Evolutionary conservation across 1,284 basidiomycete genomes (phyloP).

Genomic region (Trichosporon sp.): DNA sequence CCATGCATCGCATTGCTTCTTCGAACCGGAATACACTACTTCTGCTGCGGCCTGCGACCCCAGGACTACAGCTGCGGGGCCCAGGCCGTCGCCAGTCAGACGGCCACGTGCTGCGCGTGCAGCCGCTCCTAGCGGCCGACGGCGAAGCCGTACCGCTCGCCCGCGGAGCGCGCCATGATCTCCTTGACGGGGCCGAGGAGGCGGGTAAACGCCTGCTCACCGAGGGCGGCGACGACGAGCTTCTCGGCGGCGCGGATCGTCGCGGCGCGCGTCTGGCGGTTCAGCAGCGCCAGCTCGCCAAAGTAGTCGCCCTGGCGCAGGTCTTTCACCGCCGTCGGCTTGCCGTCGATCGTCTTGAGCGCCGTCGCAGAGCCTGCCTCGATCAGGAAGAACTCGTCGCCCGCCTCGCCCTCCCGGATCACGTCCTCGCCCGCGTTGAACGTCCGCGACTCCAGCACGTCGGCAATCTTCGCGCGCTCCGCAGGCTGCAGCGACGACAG

Average conservation of each 20-base stretch:
- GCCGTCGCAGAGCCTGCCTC: constrained; percentile 88
- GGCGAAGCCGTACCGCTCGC: constrained; percentile 45
- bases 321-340: constrained; percentile 67
- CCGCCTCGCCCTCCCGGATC: constrained; percentile 86
- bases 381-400: constrained; percentile 95
- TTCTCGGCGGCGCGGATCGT: constrained; percentile 79
- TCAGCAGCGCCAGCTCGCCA: constrained; percentile 82
- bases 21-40: neutral
- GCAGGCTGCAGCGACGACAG: constrained; percentile 77
- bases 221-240: constrained; percentile 87
- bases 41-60: neutral
- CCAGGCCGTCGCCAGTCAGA: neutral
- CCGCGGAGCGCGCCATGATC: constrained; percentile 50
- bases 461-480: constrained; percentile 93
- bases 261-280: constrained; percentile 81
- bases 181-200: constrained; percentile 71
- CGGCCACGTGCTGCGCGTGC: neutral
- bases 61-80: neutral
- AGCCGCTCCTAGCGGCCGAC: neutral
- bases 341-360: constrained; percentile 66
- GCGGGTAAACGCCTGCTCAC: constrained; percentile 89
- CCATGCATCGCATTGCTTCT: neutral
- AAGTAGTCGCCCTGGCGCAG: constrained; percentile 94
- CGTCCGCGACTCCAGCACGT: constrained; percentile 80
- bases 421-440: constrained; percentile 81